Conservation (phyloP, 2,329 filamentous ascomycete genomes). For the Paramyrothecium sp. region DNA sequence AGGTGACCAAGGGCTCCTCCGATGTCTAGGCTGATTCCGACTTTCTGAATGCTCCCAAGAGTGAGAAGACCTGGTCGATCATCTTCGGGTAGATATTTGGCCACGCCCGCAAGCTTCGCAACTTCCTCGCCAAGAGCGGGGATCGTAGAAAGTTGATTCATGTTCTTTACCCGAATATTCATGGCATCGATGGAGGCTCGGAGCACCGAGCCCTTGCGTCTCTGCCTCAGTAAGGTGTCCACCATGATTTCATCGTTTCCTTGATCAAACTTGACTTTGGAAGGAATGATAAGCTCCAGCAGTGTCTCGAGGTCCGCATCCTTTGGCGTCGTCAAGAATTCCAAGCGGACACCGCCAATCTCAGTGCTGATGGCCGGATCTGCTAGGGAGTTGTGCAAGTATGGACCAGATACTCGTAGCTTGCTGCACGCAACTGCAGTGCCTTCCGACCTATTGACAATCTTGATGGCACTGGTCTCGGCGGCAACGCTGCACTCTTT, state of each 20-base stretch:
- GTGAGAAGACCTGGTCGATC: conserved; percentile 87
- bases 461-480: conserved; percentile 78
- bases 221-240: conserved; percentile 83
- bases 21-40: conserved; percentile 61
- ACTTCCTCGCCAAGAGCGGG: conserved; percentile 75
- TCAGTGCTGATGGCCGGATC: conserved; percentile 63
- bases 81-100: conserved; percentile 94
- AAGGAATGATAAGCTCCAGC: conserved; percentile 84
- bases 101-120: conserved; percentile 77
- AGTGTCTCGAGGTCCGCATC: conserved; percentile 80
- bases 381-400: conserved; percentile 48
- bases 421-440: conserved; percentile 73
- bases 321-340: conserved; percentile 71
- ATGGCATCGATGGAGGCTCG: conserved; percentile 66
- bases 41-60: conserved; percentile 63
- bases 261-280: conserved; percentile 82
- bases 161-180: conserved; percentile 59
- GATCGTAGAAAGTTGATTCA: conserved; percentile 66
- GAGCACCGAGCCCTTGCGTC: conserved; percentile 81
- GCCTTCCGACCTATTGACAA: conserved; percentile 71
- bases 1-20: conserved; percentile 68
- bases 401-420: conserved; percentile 72
- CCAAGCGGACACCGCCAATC: conserved; percentile 65
- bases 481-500: conserved; percentile 72
- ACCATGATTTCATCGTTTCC: conserved; percentile 92